Base-by-base conservation (phyloP, 1,284 basidiomycete genomes). In the Sporisorium exsertum region DNA sequence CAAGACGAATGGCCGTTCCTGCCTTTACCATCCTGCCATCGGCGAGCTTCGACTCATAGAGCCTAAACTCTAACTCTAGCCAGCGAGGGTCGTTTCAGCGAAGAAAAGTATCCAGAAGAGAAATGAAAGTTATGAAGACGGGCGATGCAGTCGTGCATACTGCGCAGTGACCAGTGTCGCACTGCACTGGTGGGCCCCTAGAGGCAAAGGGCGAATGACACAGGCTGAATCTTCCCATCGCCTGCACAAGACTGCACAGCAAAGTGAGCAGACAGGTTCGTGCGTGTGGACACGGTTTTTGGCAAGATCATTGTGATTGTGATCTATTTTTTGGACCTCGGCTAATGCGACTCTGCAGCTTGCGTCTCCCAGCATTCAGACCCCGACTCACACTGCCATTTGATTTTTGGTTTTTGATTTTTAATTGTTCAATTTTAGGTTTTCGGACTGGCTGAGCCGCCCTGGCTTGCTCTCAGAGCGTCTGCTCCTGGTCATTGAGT, bases 241-340 rank as follows among this genome's bases (percentile, higher is more conserved):
- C 18, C 18, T n/a, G n/a, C n/a, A n/a, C n/a, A n/a, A n/a, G n/a
- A n/a, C n/a, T n/a, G n/a, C n/a, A n/a, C n/a, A n/a, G n/a, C n/a
- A n/a, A n/a, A n/a, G n/a, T n/a, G n/a, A n/a, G n/a, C n/a, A n/a
- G n/a, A n/a, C n/a, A n/a, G n/a, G 35, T 15, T 35, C 13, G 13
- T 35, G 35, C 35, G 13, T 35, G 10, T 35, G 10, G 8, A 9
- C 10, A 35, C 35, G 35, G 1, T 32, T 32, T 22, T 22, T 16
- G 50, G n/a, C n/a, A n/a, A n/a, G n/a, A n/a, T n/a, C n/a, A n/a
- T n/a, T n/a, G n/a, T 53, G 57, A 46, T 56, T 51, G 45, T 24
- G 56, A 68, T 68, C 60, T 63, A 45, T 60, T 64, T 64, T 61
- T 64, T 64, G 33, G 58, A 60, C 58, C 61, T 70, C 67, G 61